Base-by-base conservation (phyloP, 768 basidiomycete species). In the Russula abietina region DNA sequence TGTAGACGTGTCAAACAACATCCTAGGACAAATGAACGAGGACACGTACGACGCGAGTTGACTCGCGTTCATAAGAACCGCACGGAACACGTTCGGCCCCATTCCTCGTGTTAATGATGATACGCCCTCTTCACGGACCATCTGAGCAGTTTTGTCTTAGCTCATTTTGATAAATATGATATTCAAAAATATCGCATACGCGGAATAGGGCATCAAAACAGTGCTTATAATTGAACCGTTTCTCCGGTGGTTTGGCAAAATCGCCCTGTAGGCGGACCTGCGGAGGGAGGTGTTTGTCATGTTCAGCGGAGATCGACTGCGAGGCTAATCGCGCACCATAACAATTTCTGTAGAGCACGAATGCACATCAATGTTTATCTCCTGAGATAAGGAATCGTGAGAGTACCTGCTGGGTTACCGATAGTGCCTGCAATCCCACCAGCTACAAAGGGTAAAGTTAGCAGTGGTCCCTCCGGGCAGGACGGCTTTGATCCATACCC, bases 191-290 rank as follows among this genome's bases (percentile, higher is more conserved):
- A 81, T 51, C 24, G 49, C 88, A 75, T 72, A 92, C 91, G 57
- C 91, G 78, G 76, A 85, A 90, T 16, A 96, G 77, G 0, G 92
- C 93, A 75, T 95, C 92, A 58, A 95, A 83, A 67, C 87, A 89
- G 72, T 95, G 81, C 76, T 90, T 91, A 73, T 96, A 96, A 69
- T 91, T 91, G 77, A 93, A 88, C 49, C 90, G 80, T 73, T 91
- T 90, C 76, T 91, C 91, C 10, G 87, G 85, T 1, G 90, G 83
- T 72, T 94, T 95, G 7, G 91, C 92, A 69, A 90, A 87, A 74
- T 96, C 93, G 41, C 88, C 92, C 74, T 95, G 93, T 64, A 96
- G 79, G 58, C 93, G 87, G 48, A 94, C 81, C 79, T 81, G 63
- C 68, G 59, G 62, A 68, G 65, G 60, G 4, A 55, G 65, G 68